Conservation (phyloP, 805 yeast species). For the Ogataea angusta region DNA sequence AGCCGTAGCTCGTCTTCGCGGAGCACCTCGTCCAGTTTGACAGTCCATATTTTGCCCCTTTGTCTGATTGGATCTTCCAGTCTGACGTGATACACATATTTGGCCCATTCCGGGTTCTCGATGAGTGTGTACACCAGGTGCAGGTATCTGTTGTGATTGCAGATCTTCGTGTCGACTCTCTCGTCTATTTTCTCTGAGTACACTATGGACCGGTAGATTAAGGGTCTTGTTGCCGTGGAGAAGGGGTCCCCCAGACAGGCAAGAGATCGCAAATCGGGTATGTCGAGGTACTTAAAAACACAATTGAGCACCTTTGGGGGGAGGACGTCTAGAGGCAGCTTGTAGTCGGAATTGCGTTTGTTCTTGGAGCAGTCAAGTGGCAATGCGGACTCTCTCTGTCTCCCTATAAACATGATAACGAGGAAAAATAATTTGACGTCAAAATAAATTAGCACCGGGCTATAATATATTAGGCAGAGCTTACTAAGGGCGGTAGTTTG, state of each 20-base stretch:
- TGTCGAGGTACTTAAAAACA: slow-evolving; percentile 1
- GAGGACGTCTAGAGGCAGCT: neutral
- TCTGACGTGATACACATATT: slow-evolving; percentile 11
- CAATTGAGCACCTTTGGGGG: neutral
- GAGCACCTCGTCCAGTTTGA: slow-evolving; percentile 2
- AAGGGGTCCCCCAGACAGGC: slow-evolving; percentile 4
- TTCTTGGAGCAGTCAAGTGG: neutral
- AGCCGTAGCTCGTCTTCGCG: slow-evolving; percentile 2
- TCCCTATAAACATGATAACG: neutral
- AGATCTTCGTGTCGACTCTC: slow-evolving; percentile 3
- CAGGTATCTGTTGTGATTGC: slow-evolving; percentile 15
- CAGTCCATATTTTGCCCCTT: slow-evolving; percentile 3
- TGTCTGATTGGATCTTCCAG: slow-evolving; percentile 15
- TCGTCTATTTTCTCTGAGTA: slow-evolving; percentile 6
- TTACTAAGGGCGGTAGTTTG: no score
- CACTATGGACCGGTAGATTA: slow-evolving; percentile 13
- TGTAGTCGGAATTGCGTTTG: neutral
- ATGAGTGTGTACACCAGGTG: slow-evolving; percentile 19
- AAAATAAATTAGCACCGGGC: no score
- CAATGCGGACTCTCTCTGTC: neutral
- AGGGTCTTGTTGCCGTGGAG: slow-evolving; percentile 1
- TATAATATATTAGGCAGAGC: no score
- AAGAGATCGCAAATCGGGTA: slow-evolving; percentile 1
- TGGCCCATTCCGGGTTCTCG: slow-evolving; percentile 10
- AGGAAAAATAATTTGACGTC: no score